A percentile compares a stretch with the other conserved stretches of the same genome.
Conservation (phyloP, 2,329 filamentous ascomycete genomes). For the Coniella vitis region DNA sequence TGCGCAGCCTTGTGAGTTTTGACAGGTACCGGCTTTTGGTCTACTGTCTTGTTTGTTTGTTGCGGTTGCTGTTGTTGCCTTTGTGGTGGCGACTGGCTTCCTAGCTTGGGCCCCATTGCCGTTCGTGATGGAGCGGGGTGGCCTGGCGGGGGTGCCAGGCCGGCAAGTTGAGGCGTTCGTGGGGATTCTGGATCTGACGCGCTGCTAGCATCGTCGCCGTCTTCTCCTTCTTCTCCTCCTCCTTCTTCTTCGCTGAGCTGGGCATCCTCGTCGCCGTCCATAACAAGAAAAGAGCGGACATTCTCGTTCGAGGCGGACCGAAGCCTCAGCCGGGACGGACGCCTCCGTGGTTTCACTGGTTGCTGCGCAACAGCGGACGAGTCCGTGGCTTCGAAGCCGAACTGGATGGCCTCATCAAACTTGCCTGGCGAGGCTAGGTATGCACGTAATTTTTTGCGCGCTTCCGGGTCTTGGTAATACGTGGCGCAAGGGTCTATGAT, state of each 20-base stretch:
- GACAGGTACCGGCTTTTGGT: not conserved
- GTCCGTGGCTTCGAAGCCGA: slow-evolving; percentile 72
- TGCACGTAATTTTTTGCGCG: slow-evolving; percentile 74
- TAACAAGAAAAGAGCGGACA: slow-evolving; percentile 48
- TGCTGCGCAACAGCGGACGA: slow-evolving; percentile 10
- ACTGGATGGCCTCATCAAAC: slow-evolving; percentile 91
- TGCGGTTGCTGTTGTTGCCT: too few species aligned
- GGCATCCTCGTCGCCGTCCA: slow-evolving; percentile 33
- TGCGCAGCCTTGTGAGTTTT: slow-evolving; percentile 22
- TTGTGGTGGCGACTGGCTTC: too few species aligned
- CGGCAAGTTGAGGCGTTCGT: slow-evolving; percentile 46
- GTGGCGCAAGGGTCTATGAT: slow-evolving; percentile 65
- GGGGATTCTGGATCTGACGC: slow-evolving; percentile 53
- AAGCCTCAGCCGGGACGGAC: slow-evolving; percentile 22
- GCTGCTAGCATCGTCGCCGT: slow-evolving; percentile 53
- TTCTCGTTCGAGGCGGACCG: slow-evolving; percentile 37
- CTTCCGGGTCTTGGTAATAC: slow-evolving; percentile 87
- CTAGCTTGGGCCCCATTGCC: slow-evolving; percentile 19
- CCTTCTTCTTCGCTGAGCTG: slow-evolving; percentile 20
- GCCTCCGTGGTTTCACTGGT: slow-evolving; percentile 19
- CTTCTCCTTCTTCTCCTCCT: too few species aligned
- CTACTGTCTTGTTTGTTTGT: not conserved
- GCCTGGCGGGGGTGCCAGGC: slow-evolving; percentile 19
- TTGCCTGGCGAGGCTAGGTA: slow-evolving; percentile 87
- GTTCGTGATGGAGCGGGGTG: slow-evolving; percentile 24